Base-by-base conservation (phyloP, 2,329 filamentous ascomycete species). In the Lecanicillium sp. region DNA sequence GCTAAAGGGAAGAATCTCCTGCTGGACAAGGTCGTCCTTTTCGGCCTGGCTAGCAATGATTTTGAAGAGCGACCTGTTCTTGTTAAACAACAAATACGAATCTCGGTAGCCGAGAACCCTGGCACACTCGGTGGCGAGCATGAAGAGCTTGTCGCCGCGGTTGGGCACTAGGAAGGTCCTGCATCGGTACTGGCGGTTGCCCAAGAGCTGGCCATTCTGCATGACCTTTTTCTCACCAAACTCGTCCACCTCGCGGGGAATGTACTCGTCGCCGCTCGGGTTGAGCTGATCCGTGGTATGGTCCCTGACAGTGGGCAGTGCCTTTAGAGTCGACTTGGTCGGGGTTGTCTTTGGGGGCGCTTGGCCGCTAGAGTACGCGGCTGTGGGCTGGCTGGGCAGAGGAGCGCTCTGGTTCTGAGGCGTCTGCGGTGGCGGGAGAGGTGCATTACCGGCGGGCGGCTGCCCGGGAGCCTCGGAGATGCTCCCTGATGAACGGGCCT, bases 11-110 rank as follows among this genome's bases (percentile, higher is more conserved):
- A 98, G 69, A 42, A 97, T 94, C 54, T 97, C 92, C 65, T 97
- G 89, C 46, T 81, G 74, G 35, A 98, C 95, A 13, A 98, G 71
- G 54, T 97, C 88, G 59, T 98, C 92, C 70, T 98, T 98, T 59
- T 98, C 92, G 19, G 83, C 71, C 59, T 97, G 90, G 45, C 84
- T 94, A 41, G 90, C 90, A 53, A 98, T 98, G 56, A 98, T 98
- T 65, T 98, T 98, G 72, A 78, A 94, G 8, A 98, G 70, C 3
- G 92, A 97, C 48, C 90, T 76, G 61, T 98, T 97, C 68, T 97
- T 96, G 74, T 97, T 97, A 70, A 98, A 98, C 13, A 98, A 69
- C 27, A 98, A 72, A 59, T 98, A 98, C n/a, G 89, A 96, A 61
- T 98, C 92, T 44, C 92, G 78, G 59, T 98, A 98, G 33, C 88